Conservation (phyloP, 2,329 filamentous ascomycete genomes). For the Ophiocordyceps camponoti-leonardi region DNA sequence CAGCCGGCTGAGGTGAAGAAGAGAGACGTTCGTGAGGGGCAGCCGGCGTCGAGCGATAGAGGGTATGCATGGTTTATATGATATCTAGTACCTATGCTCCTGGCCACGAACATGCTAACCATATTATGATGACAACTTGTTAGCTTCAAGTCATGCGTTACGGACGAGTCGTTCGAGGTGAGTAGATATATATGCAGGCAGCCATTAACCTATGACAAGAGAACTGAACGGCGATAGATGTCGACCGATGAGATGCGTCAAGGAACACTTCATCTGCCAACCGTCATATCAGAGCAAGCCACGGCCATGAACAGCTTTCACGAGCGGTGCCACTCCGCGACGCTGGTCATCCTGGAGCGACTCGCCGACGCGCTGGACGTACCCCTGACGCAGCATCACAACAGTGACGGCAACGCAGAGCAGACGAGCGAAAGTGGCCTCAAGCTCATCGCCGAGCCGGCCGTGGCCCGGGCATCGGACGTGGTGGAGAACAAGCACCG, state of each 20-base stretch:
- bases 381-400: neutral
- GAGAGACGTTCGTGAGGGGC: neutral
- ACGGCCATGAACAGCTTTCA: neutral
- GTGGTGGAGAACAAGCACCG: slow-evolving; percentile 1
- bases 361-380: neutral
- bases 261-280: neutral
- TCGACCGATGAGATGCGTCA: neutral
- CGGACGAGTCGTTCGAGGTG: neutral
- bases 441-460: neutral
- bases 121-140: neutral
- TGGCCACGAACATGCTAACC: neutral
- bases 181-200: neutral
- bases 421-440: neutral
- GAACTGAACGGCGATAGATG: too few relatives aligned
- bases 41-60: neutral
- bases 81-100: too few relatives aligned
- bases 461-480: neutral
- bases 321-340: neutral
- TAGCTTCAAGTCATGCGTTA: neutral
- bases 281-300: neutral
- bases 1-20: neutral
- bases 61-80: neutral
- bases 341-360: neutral
- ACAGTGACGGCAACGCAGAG: neutral
- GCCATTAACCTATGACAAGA: too few relatives aligned